Evolutionary conservation across 2,329 filamentous ascomycete genomes (phyloP).

Genomic region (Diaporthe sp.): DNA sequence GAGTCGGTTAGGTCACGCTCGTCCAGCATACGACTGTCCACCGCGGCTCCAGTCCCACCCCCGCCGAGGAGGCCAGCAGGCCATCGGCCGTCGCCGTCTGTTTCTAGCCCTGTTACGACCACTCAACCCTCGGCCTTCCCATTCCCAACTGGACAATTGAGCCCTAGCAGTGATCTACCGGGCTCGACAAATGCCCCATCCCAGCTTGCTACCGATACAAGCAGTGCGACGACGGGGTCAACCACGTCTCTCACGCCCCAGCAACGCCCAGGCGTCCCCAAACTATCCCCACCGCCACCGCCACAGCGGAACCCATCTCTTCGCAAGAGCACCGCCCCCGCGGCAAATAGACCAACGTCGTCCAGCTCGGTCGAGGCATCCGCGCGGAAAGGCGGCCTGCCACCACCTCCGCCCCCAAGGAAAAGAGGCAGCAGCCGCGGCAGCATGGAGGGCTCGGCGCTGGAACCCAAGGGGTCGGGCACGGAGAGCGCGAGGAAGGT

Average conservation of each 20-base stretch:
- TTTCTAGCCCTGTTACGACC: conserved; percentile 12
- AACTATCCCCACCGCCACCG: conserved; percentile 48
- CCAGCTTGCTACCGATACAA: conserved; percentile 32
- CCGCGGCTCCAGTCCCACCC: conserved; percentile 61
- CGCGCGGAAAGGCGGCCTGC: conserved; percentile 50
- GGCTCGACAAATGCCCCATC: conserved; percentile 29
- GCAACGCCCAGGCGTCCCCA: conserved; percentile 38
- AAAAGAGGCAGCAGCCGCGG: conserved; percentile 59
- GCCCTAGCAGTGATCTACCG: conserved; percentile 27
- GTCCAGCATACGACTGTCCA: conserved; percentile 55
- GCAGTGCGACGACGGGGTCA: conserved; percentile 19
- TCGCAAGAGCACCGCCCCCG: conserved; percentile 37
- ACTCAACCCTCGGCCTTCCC: conserved; percentile 19
- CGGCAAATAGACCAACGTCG: conserved; percentile 32
- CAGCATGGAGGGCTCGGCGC: conserved; percentile 49
- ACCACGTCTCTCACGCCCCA: conserved; percentile 39
- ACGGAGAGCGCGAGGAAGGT: conserved; percentile 41
- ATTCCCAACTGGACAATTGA: conserved; percentile 41
- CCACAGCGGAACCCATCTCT: conserved; percentile 46
- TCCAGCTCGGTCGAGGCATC: conserved; percentile 51
- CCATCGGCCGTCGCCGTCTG: conserved; percentile 26
- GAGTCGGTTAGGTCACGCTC: conserved; percentile 61
- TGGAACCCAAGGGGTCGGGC: conserved; percentile 44
- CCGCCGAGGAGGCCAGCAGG: conserved; percentile 63
- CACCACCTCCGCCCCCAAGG: conserved; percentile 61